Conservation (phyloP, 108 stramenopile genomes). For the Cylindrotheca fusiformis region DNA sequence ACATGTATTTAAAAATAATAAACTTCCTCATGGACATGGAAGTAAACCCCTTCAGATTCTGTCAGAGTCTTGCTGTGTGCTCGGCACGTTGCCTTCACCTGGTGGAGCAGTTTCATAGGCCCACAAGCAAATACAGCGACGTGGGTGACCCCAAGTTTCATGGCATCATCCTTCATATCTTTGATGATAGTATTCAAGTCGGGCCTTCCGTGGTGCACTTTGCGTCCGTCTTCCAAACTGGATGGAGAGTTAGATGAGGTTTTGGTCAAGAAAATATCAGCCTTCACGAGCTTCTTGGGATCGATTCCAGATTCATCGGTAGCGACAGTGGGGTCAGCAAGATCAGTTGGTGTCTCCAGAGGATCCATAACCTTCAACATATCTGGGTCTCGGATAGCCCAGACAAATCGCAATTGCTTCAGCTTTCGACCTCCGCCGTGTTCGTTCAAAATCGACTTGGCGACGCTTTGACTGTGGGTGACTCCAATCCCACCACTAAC, state of each 20-base stretch:
- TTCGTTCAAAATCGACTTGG: slow-evolving; percentile 25
- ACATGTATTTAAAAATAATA: no score
- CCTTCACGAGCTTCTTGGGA: slow-evolving; percentile 11
- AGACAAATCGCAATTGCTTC: slow-evolving; percentile 38
- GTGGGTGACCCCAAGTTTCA: slow-evolving; percentile 20
- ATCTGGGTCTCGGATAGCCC: slow-evolving; percentile 28
- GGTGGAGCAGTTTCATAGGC: slow-evolving; percentile 21
- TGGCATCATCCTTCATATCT: slow-evolving; percentile 32
- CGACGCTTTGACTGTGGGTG: slow-evolving; percentile 11
- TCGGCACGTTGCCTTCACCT: slow-evolving; percentile 19
- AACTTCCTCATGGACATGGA: no score
- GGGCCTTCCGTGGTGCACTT: slow-evolving; percentile 27
- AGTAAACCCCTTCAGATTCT: no score
- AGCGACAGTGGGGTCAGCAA: not conserved
- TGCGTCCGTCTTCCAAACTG: slow-evolving; percentile 1
- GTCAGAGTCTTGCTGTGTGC: no score
- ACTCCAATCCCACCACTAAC: slow-evolving; percentile 58
- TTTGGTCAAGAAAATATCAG: slow-evolving; percentile 30
- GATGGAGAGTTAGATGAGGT: not conserved
- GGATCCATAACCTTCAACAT: slow-evolving; percentile 6
- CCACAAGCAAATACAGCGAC: slow-evolving; percentile 53
- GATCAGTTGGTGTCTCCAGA: not conserved
- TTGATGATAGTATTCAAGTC: slow-evolving; percentile 29
- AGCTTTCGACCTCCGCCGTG: slow-evolving; percentile 20
- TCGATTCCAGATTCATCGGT: not conserved